Conservation (phyloP, 1,139 yeast species). For the Hanseniaspora gamundiae region DNA sequence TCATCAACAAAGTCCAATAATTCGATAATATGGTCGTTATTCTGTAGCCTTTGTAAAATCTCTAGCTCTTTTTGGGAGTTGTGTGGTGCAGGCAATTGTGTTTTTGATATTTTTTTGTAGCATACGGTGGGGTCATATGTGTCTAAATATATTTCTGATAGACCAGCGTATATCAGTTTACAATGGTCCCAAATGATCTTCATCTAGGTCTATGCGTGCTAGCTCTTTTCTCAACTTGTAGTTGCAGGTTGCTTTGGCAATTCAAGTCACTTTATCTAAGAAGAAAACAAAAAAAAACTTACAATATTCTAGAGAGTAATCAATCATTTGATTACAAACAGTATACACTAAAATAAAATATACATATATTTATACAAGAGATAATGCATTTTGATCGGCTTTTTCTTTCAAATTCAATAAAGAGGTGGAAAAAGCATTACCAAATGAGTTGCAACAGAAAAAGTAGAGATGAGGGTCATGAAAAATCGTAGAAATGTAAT, state of each 20-base stretch:
- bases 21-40: constrained; percentile 2
- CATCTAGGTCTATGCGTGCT: too few relatives aligned
- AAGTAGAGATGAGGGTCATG: background rate
- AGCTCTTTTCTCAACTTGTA: too few relatives aligned
- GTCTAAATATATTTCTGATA: constrained; percentile 15
- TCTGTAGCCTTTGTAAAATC: constrained; percentile 12
- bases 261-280: too few relatives aligned
- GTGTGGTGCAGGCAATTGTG: constrained; percentile 20
- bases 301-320: too few relatives aligned
- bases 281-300: too few relatives aligned
- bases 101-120: constrained; percentile 15
- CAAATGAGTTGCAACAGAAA: constrained; percentile 1
- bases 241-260: too few relatives aligned
- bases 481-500: background rate
- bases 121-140: background rate
- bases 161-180: constrained; percentile 13
- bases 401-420: too few relatives aligned
- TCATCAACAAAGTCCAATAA: constrained; percentile 11
- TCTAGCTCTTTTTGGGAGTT: constrained; percentile 17
- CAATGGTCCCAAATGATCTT: constrained; percentile 6
- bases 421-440: too few relatives aligned
- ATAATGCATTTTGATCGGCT: too few relatives aligned
- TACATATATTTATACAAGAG: too few relatives aligned
- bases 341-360: too few relatives aligned
- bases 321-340: too few relatives aligned